phyloP scores from a whole-genome alignment of 164 flowering plant genomes.

The Euptelea pleiosperma region DNA sequence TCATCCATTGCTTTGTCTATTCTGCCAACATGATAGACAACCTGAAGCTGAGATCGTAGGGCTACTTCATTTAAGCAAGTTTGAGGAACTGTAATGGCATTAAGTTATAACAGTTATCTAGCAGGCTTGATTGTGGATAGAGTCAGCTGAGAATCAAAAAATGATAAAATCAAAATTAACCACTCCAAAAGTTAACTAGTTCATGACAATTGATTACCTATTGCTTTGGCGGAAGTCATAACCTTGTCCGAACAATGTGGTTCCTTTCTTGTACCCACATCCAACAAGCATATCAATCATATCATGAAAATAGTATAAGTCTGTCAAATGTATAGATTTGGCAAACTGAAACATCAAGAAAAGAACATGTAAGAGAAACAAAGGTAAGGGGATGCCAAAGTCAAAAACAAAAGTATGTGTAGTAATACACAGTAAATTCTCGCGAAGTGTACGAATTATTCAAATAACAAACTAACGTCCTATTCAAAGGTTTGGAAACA shows the following conservation, averaged over 20 bases:
- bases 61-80: constrained; percentile 12
- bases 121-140: background rate
- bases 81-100: constrained; percentile 6
- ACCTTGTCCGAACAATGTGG: constrained; percentile 86
- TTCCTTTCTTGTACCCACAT: constrained; percentile 86
- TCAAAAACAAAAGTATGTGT: too few relatives aligned
- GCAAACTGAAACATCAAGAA: constrained; percentile 41
- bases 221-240: constrained; percentile 96
- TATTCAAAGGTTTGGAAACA: too few relatives aligned
- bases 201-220: constrained; percentile 46
- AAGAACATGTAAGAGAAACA: background rate
- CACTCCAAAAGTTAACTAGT: background rate
- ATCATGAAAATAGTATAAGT: constrained; percentile 82
- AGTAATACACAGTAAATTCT: too few relatives aligned
- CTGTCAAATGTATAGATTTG: constrained; percentile 49
- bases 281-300: constrained; percentile 82
- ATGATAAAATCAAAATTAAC: constrained; percentile 7
- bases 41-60: constrained; percentile 13
- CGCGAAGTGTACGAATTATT: too few relatives aligned
- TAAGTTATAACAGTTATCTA: constrained; percentile 3
- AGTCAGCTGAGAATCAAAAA: constrained; percentile 7
- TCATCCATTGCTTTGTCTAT: constrained; percentile 62
- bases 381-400: background rate
- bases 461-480: too few relatives aligned
- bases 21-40: constrained; percentile 37